Base-by-base conservation (phyloP, 1,284 basidiomycete species). In the Puccinia coronata region DNA sequence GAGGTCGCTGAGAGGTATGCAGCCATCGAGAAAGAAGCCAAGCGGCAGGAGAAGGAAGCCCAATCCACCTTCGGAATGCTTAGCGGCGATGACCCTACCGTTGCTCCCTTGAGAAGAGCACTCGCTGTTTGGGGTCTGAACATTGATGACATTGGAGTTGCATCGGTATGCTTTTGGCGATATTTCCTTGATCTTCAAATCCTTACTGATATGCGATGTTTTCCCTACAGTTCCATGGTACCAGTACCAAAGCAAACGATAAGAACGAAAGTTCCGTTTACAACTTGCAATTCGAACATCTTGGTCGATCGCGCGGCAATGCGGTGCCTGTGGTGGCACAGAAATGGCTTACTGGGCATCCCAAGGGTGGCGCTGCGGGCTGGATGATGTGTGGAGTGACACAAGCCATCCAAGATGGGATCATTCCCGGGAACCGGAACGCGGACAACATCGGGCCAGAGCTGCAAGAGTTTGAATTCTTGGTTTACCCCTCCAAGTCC, bases 211-310 rank as follows among this genome's bases (percentile, higher is more conserved):
- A 8, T 39, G 47, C 20, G 47, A 11, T 63, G 25, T 65, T n/a
- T 65, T 2, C 6, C 25, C 39, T 95, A 71, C 93, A 93, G 34
- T 94, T 96, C 83, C 95, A 96, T 84, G 95, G 95, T 63, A 99
- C 96, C 8, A 96, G 95, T 85, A 99, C 97, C 53, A 92, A 91
- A 84, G 96, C 96, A 51, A 99, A 99, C 87, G 96, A 99, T 90
- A 94, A 96, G 88, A 99, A 99, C 87, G 96, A 99, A 89, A 95
- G 94, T 9, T 91, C 92, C 84, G 95, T 98, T 82, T 98, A 96
- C 93, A 95, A 98, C 87, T 91, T 94, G 83, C 92, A 98, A 86
- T 93, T 99, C 87, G 91, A 90, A 55, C 90, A 91, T 80, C 92
- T 98, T 84, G 91, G 91, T 75, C 93, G 97, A 82, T 94, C 94